Conservation (phyloP, 163 green algal species). For the Scenedesmus sp. region DNA sequence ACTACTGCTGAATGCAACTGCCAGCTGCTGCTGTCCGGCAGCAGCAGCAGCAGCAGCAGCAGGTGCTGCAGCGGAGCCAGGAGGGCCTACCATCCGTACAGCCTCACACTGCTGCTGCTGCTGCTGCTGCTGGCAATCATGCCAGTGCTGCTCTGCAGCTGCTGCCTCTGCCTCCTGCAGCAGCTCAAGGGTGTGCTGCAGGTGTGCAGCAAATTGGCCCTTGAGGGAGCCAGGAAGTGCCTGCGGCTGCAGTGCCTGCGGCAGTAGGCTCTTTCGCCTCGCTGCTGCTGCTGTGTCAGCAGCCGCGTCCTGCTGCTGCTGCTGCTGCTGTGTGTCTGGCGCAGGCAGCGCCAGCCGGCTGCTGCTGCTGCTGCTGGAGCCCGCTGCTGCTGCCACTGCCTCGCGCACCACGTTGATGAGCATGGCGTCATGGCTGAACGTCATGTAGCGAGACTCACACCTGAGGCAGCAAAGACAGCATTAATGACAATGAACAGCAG, state of each 20-base stretch:
- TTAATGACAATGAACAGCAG: neutral
- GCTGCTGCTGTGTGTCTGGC: slow-evolving; percentile 1
- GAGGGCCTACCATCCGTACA: slow-evolving; percentile 15
- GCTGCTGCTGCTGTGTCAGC: slow-evolving; percentile 26
- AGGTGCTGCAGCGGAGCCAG: neutral
- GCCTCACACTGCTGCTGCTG: slow-evolving; percentile 12
- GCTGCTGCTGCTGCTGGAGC: neutral
- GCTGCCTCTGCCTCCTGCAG: slow-evolving; percentile 1
- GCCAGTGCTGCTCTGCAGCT: slow-evolving; percentile 25
- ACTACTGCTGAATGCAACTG: neutral
- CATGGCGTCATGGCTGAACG: slow-evolving; percentile 55
- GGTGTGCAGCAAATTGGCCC: slow-evolving; percentile 5
- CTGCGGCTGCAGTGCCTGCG: neutral
- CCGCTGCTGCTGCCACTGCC: slow-evolving; percentile 24
- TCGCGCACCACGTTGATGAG: slow-evolving; percentile 49
- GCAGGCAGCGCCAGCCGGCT: neutral
- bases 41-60: slow-evolving; percentile 4
- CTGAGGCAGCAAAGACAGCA: neutral
- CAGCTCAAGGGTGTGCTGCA: neutral
- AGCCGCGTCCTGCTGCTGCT: slow-evolving; percentile 6
- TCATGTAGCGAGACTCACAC: slow-evolving; percentile 48
- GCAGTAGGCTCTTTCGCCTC: neutral
- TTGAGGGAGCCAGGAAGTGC: neutral
- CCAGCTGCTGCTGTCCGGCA: slow-evolving; percentile 12
- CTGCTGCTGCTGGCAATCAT: neutral